A percentile compares a stretch with the other conserved stretches of the same genome.
Evolutionary conservation across 2,329 filamentous ascomycete genomes (phyloP).

Genomic region (Ophiosphaerella korrae): DNA sequence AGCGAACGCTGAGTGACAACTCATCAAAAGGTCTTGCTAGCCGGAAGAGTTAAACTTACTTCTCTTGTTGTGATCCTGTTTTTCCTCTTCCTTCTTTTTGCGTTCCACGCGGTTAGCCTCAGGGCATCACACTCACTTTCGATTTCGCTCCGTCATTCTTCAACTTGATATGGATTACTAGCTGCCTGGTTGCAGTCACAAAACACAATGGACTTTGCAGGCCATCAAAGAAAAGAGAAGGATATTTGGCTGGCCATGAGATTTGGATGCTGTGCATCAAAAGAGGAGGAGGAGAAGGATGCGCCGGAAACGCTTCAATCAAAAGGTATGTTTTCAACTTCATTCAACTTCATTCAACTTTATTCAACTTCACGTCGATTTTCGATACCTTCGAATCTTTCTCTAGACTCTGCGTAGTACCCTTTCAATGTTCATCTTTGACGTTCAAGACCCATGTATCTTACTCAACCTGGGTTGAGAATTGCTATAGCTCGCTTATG

Average conservation of each 20-base stretch:
- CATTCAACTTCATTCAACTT: constrained; percentile 8
- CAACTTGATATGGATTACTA: constrained; percentile 24
- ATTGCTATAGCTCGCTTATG: constrained; percentile 21
- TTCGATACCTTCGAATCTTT: neutral
- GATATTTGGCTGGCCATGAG: constrained; percentile 43
- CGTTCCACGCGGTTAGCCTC: constrained; percentile 8
- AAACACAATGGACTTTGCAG: constrained; percentile 25
- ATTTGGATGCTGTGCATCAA: constrained; percentile 47
- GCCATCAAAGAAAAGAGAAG: constrained; percentile 20
- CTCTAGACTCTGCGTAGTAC: neutral
- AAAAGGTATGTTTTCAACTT: constrained; percentile 34
- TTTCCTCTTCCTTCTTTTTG: constrained; percentile 16
- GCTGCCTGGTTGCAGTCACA: constrained; percentile 36
- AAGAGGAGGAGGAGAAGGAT: constrained; percentile 35
- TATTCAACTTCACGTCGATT: neutral
- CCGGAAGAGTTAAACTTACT: constrained; percentile 5
- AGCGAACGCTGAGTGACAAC: constrained; percentile 18
- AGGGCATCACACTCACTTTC: constrained; percentile 11
- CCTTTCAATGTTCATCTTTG: neutral
- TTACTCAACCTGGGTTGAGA: constrained; percentile 14
- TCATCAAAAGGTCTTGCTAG: constrained; percentile 12
- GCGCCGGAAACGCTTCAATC: constrained; percentile 20
- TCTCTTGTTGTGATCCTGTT: constrained; percentile 11
- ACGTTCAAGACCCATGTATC: neutral
- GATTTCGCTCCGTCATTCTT: constrained; percentile 12